Conservation (phyloP, 1,139 yeast species). For the Pichia kudriavzevii region DNA sequence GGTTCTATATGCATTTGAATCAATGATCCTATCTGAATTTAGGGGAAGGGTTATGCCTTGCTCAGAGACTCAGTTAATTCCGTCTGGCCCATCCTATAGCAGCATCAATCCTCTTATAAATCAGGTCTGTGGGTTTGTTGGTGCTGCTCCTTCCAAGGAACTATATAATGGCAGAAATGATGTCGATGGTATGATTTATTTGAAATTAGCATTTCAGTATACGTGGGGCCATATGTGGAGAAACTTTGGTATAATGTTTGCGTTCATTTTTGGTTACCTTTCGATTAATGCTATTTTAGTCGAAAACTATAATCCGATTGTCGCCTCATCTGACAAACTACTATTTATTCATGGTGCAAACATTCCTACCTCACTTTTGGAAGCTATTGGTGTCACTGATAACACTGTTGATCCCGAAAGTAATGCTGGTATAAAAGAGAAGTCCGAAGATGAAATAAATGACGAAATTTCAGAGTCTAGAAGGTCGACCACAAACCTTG, state of each 20-base stretch:
- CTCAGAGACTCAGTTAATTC: conserved; percentile 34
- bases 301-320: conserved; percentile 26
- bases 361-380: conserved; percentile 8
- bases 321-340: conserved; percentile 20
- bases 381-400: conserved; percentile 6
- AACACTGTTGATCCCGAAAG: too few species aligned
- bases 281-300: conserved; percentile 27
- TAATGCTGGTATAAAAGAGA: too few species aligned
- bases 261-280: conserved; percentile 36
- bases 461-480: conserved; percentile 13
- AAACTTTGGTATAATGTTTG: conserved; percentile 43
- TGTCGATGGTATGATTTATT: conserved; percentile 39
- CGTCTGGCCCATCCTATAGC: conserved; percentile 42
- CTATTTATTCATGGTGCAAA: conserved; percentile 18
- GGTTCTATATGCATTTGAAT: conserved; percentile 47
- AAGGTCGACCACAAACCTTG: conserved; percentile 2
- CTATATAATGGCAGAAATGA: conserved; percentile 34
- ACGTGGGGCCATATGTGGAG: conserved; percentile 40
- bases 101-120: conserved; percentile 30
- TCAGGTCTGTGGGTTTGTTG: conserved; percentile 44
- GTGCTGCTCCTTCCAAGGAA: conserved; percentile 32
- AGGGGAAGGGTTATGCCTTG: conserved; percentile 49
- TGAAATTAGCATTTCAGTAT: conserved; percentile 32
- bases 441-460: conserved; percentile 34
- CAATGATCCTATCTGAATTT: conserved; percentile 46